Conservation (phyloP, 345 rosid genomes). For the Eucalyptus victrix region DNA sequence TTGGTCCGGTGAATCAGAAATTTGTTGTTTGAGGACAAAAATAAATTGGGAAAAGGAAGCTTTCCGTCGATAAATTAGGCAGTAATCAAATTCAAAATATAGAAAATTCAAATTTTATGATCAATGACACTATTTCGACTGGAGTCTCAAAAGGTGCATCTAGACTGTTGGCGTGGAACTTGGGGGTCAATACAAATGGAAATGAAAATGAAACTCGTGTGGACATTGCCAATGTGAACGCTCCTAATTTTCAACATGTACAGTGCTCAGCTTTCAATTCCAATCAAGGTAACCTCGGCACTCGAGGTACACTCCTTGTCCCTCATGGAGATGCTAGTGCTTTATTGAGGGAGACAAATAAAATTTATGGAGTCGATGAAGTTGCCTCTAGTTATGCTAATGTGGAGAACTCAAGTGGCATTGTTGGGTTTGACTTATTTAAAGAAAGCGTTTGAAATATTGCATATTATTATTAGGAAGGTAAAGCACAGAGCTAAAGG, state of each 20-base stretch:
- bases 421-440: slow-evolving; percentile 9
- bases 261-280: background rate
- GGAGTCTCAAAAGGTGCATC: background rate
- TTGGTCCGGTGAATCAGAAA: accelerated
- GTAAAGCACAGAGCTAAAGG: no score
- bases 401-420: slow-evolving; percentile 1
- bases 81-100: background rate
- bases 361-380: background rate
- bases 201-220: background rate
- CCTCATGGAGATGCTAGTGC: background rate
- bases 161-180: background rate
- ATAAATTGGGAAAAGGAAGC: slow-evolving; percentile 13
- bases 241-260: slow-evolving; percentile 2
- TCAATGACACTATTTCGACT: background rate
- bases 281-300: background rate
- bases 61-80: background rate
- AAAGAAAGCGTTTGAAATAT: slow-evolving; percentile 19
- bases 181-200: background rate
- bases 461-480: background rate
- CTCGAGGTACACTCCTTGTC: background rate
- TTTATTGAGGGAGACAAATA: background rate
- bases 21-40: slow-evolving; percentile 2
- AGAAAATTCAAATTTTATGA: background rate
- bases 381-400: background rate
- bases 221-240: background rate